Evolutionary conservation across 2,329 filamentous ascomycete genomes (phyloP).

Genomic region (Xylaria digitata): DNA sequence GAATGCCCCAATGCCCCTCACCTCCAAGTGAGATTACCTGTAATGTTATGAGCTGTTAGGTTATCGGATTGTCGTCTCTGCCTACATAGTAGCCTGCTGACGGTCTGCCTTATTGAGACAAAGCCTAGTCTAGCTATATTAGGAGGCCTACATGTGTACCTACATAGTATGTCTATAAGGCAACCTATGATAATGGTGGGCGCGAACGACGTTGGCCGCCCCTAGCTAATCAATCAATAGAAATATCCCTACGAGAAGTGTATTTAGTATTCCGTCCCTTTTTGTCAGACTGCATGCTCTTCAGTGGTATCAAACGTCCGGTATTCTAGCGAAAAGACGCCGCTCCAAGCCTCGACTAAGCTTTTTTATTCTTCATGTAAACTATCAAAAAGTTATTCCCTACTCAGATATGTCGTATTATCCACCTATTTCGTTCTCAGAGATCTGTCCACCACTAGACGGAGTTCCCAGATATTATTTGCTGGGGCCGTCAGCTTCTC

Average conservation of each 20-base stretch:
- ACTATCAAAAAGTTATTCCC: background rate
- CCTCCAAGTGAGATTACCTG: background rate
- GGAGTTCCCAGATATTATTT: background rate
- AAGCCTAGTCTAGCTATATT: conserved; percentile 1
- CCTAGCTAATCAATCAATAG: background rate
- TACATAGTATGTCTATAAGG: background rate
- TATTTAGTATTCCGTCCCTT: background rate
- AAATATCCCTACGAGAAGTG: background rate
- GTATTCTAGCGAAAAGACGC: background rate
- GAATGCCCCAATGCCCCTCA: background rate
- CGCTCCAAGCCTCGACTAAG: background rate
- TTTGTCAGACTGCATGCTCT: background rate
- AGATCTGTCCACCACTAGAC: background rate
- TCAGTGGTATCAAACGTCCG: background rate
- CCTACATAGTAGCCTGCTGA: conserved; percentile 6
- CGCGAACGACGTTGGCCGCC: background rate
- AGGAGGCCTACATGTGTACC: background rate
- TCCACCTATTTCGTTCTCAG: background rate
- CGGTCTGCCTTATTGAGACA: background rate
- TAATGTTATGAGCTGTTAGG: background rate
- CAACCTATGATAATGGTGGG: background rate
- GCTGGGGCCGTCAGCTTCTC: background rate
- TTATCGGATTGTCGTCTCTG: background rate
- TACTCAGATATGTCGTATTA: conserved; percentile 3
- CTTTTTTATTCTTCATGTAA: background rate